Evolutionary conservation across 176 grass and related monocot species (phyloP), one percentile per base, ranked within the genome.

Genomic region (Pharus latifolius): DNA sequence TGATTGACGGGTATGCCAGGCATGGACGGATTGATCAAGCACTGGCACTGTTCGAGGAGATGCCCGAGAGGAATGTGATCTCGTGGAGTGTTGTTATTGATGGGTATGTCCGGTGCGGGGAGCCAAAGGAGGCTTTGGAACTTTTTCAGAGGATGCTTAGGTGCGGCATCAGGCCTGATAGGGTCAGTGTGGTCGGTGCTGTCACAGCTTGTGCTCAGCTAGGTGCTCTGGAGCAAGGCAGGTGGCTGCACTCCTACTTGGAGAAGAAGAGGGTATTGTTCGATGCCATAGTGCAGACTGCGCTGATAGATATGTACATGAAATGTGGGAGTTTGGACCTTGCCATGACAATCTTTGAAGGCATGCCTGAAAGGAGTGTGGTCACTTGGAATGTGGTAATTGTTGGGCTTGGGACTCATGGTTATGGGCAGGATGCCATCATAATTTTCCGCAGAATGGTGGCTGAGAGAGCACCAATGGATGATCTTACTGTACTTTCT

Each of bases 331-430:
- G 70, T 15, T 76, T 88, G 63, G 69, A 79, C 62, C 73, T 88
- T 37, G 81, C 81, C 30, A 71, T 19, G 31, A 40, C n/a, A 38
- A 77, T 92, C 0, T 92, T 92, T 61, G 74, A 85, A 43, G 67
- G 65, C 58, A 85, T 85, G 81, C 14, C 51, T 2, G 60, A 56
- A 7, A 85, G 68, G 81, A 92, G 81, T 19, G 67, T 78, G 15
- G 74, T 92, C 37, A 92, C 89, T 32, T 92, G 85, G 89, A 88
- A 85, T 72, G 89, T 88, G 28, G 72, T 85, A 78, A 88, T 88
- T 34, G 84, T 88, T 56, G 89, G 89, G 47, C 78, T 88, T 49
- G 74, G 81, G 61, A 71, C 63, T 74, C 75, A 88, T 79, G 70
- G 81, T 20, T 79, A 61, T 8, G 70, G 82, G 22, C n/a, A 12